phyloP scores from a whole-genome alignment of 2,329 filamentous ascomycete species.

The Colletotrichum aenigma region DNA sequence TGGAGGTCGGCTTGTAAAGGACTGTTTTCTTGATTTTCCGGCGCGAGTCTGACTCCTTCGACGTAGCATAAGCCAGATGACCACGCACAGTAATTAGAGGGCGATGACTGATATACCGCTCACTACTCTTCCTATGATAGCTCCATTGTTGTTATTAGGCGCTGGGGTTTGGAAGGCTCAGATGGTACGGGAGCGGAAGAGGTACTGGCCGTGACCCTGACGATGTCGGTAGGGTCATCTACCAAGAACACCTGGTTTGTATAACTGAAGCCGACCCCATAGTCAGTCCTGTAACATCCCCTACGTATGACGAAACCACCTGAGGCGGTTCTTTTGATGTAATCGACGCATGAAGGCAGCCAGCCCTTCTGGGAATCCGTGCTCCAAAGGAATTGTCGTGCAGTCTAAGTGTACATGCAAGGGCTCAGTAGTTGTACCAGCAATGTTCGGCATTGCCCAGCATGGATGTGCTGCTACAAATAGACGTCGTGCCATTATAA shows the following conservation, averaged over 20 bases:
- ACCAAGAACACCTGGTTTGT: background rate
- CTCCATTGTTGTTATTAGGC: background rate
- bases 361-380: background rate
- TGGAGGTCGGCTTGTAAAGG: background rate
- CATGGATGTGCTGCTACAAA: background rate
- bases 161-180: background rate
- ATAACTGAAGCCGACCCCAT: background rate
- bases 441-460: background rate
- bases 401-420: accelerated
- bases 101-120: background rate
- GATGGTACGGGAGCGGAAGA: background rate
- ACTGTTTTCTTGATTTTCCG: background rate
- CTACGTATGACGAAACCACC: background rate
- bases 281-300: background rate
- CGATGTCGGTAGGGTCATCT: background rate
- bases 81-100: background rate
- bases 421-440: accelerated
- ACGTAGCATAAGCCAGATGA: background rate
- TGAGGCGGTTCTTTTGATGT: background rate
- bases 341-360: background rate
- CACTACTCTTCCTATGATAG: background rate
- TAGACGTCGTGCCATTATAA: accelerated
- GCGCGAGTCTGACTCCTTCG: background rate
- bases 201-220: background rate
- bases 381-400: background rate